Evolutionary conservation across 2,329 filamentous ascomycete genomes (phyloP), one percentile per base, ranked within the genome.

Genomic region (Juglanconis sp.): DNA sequence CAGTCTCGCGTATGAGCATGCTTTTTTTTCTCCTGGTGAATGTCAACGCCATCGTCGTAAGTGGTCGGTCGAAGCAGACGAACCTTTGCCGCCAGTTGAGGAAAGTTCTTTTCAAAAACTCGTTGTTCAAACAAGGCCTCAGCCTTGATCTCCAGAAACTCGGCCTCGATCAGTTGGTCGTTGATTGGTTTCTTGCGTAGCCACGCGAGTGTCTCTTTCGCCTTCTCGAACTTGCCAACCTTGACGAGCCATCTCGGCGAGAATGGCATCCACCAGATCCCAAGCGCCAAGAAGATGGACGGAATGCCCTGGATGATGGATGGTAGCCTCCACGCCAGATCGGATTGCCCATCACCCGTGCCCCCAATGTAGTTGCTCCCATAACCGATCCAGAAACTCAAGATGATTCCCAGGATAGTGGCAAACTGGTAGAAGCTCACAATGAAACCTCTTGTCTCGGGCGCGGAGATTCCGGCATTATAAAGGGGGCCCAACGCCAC

Each of bases 341-440:
- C 68, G 60, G 75, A 70, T 66, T 80, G 69, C 58, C 71, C 59
- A 64, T 76, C 73, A 4, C 77, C 77, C 5, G 72, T 77, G 13
- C 79, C 79, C 0, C 71, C 82, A 17, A 81, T 81, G 57, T 78
- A 77, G 64, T 78, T 78, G 63, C 72, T 76, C 24, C 73, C 77
- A 53, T 79, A 79, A 30, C 73, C 75, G 38, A 78, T 69, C 77
- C 78, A 81, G 68, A 79, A 80, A 0, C 74, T 77, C 30, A 82
- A 73, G 76, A 80, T 79, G 56, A 86, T 82, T 17, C 82, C 82
- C 35, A 83, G 75, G 4, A 81, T 83, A 59, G 85, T 87, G 5
- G 84, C 82, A 15, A 89, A 78, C 64, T 88, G 87, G 62, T 89
- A 86, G 8, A 89, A 77, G 5, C 82, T 84, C 13, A 89, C 85